Base-by-base conservation (phyloP, 2,329 filamentous ascomycete genomes). In the Aspergillus caelatus region DNA sequence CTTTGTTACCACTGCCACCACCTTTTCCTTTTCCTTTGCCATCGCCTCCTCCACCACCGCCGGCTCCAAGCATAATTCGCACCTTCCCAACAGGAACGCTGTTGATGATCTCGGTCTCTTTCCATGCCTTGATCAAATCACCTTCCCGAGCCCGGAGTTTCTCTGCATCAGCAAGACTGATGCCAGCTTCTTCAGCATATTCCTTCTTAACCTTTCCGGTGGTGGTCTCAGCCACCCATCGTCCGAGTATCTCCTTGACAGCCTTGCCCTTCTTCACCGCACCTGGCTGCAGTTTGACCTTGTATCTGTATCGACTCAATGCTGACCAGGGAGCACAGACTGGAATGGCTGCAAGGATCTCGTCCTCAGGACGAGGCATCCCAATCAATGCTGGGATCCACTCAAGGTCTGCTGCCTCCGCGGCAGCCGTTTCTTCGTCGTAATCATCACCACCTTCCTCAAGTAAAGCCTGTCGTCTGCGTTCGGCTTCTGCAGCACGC, bases 201-300 rank as follows among this genome's bases (percentile, higher is more conserved):
- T 82, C 78, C 61, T 81, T 81, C 58, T 80, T 79, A 61, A 78
- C 83, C 59, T 81, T 83, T 30, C 73, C 74, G 0, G 73, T 74
- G 1, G 74, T 75, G 8, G 88, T 86, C 57, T 88, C 92, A 23
- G 83, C 78, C 67, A 90, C 85, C 94, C 94, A 97, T 64, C 86
- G 86, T 56, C 89, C 88, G n/a, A 98, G 79, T 36, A 98, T 90
- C 78, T 98, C 94, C 75, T 92, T 92, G 55, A 97, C 88, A 0
- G 93, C 94, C 76, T 97, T 98, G 11, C 95, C 94, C 81, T 97
- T 97, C 84, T 98, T 99, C 67, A 90, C 85, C 0, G 88, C 80
- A 0, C 95, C 95, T 0, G 95, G 95, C 79, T 98, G 95, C 71
- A 99, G 78, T 82, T 99, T 99, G 60, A 89, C 92, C 78, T 96